Percentiles rank a stretch among this genome's conserved stretches.
Evolutionary conservation across 805 yeast genomes (phyloP).

Genomic region (Debaryomyces castellii): DNA sequence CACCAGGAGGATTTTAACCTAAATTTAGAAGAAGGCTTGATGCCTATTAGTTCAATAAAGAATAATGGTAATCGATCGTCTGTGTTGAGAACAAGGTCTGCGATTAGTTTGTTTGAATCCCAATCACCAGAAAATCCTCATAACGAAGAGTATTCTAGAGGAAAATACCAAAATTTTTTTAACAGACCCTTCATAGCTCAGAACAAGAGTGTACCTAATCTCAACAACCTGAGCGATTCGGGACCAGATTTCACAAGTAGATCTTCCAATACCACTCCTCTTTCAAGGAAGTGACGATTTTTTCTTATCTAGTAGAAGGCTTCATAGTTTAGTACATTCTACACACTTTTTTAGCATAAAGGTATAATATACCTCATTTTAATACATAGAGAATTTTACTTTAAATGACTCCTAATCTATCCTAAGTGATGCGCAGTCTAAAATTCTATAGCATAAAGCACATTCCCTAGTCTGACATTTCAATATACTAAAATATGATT

Average conservation of each 20-base stretch:
- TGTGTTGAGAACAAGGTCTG: conserved; percentile 37
- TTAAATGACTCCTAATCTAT: too few species aligned
- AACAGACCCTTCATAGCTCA: conserved; percentile 38
- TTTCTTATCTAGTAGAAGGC: not conserved
- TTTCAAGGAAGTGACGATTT: not conserved
- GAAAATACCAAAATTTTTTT: conserved; percentile 22
- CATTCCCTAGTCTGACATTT: too few species aligned
- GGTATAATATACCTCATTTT: not conserved
- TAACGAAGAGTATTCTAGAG: conserved; percentile 6
- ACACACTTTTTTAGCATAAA: not conserved
- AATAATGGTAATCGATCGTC: conserved; percentile 12
- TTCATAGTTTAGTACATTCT: not conserved
- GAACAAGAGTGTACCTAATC: conserved; percentile 15
- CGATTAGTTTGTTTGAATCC: conserved; percentile 25
- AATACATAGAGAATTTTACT: not conserved
- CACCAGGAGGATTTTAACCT: conserved; percentile 19
- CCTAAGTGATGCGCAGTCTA: too few species aligned
- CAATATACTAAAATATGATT: too few species aligned
- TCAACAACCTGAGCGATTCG: not conserved
- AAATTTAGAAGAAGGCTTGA: conserved; percentile 35
- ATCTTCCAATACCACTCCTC: not conserved
- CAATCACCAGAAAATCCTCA: conserved; percentile 10
- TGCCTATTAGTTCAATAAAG: conserved; percentile 19
- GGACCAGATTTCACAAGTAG: not conserved
- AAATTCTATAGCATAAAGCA: too few species aligned